phyloP scores from a whole-genome alignment of 306 rosid species.

The Casuarina cunninghamiana region DNA sequence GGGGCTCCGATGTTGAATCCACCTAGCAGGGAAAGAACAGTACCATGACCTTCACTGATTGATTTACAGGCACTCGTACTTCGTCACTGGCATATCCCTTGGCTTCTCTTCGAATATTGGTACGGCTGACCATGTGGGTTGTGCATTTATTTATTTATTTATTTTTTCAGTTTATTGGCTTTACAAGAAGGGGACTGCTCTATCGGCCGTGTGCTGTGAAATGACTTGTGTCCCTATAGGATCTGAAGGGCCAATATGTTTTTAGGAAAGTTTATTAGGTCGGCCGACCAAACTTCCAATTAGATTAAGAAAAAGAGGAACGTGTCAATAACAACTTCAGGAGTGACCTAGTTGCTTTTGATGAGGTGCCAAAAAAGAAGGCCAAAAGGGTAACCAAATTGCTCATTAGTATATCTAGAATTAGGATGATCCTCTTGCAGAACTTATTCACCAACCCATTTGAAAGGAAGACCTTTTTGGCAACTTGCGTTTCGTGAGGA shows the following conservation, averaged over 20 bases:
- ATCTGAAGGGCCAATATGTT: constrained; percentile 46
- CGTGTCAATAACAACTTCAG: not conserved
- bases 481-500: not conserved
- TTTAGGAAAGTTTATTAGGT: not conserved
- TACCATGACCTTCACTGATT: no score
- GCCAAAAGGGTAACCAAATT: not conserved
- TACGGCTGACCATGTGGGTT: no score
- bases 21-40: no score
- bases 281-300: not conserved
- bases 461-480: not conserved
- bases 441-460: not conserved
- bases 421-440: not conserved
- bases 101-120: no score
- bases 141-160: no score
- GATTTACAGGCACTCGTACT: no score
- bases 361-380: not conserved
- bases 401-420: not conserved
- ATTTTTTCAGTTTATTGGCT: no score
- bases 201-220: no score
- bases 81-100: no score
- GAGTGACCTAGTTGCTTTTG: not conserved
- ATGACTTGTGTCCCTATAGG: constrained; percentile 44
- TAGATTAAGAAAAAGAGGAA: not conserved
- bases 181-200: no score
- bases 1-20: no score